Percentiles rank a stretch among this genome's conserved stretches.
phyloP scores from a whole-genome alignment of 306 rosid genomes.

The Vicia faba region DNA sequence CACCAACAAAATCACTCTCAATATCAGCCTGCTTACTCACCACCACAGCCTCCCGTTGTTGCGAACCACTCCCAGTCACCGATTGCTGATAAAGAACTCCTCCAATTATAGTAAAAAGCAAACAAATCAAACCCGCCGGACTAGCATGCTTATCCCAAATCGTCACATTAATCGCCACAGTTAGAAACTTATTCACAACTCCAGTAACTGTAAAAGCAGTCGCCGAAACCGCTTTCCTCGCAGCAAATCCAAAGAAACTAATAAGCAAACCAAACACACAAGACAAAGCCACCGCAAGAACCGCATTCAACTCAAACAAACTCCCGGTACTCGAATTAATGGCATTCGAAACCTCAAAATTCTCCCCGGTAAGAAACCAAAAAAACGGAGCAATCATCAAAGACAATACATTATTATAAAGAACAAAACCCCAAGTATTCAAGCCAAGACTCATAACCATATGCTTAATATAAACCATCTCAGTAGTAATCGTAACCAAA shows the following conservation, averaged over 20 bases:
- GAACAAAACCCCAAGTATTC: slow-evolving; percentile 93
- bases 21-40: slow-evolving; percentile 49
- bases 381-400: slow-evolving; percentile 83
- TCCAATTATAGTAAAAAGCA: slow-evolving; percentile 77
- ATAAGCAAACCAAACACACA: slow-evolving; percentile 89
- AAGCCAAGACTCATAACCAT: slow-evolving; percentile 91
- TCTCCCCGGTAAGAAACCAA: slow-evolving; percentile 86
- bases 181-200: slow-evolving; percentile 92
- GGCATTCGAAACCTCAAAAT: slow-evolving; percentile 65
- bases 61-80: slow-evolving; percentile 52
- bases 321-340: slow-evolving; percentile 50
- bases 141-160: slow-evolving; percentile 99
- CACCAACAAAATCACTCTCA: slow-evolving; percentile 32
- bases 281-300: slow-evolving; percentile 66
- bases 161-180: slow-evolving; percentile 80
- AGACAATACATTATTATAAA: slow-evolving; percentile 77
- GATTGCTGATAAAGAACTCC: slow-evolving; percentile 97
- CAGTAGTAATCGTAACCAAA: slow-evolving; percentile 81
- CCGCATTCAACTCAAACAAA: slow-evolving; percentile 58
- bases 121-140: slow-evolving; percentile 81
- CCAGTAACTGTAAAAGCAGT: slow-evolving; percentile 96
- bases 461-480: slow-evolving; percentile 96
- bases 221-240: slow-evolving; percentile 86
- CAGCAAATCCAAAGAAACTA: slow-evolving; percentile 96
- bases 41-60: slow-evolving; percentile 44